phyloP scores from a whole-genome alignment of 129 eudicot species.

The Helichrysum umbraculigerum region DNA sequence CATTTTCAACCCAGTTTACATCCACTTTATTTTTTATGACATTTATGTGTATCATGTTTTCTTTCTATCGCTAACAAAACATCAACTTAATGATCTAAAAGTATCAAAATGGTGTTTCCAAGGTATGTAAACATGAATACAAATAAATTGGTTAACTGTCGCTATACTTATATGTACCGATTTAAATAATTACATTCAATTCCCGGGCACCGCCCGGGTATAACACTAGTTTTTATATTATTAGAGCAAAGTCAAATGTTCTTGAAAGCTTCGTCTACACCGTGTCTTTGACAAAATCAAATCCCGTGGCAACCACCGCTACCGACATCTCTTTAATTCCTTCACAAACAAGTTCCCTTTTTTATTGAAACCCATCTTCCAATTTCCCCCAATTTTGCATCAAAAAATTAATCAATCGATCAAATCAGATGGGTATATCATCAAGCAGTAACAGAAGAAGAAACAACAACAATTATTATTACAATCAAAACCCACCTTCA shows the following conservation, averaged over 20 bases:
- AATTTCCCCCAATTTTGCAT: background rate
- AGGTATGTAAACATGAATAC: too few relatives aligned
- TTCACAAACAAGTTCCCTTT: background rate
- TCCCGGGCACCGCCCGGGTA: too few relatives aligned
- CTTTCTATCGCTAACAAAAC: too few relatives aligned
- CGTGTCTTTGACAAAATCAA: background rate
- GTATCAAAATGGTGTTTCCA: too few relatives aligned
- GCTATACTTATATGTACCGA: too few relatives aligned
- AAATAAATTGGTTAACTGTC: too few relatives aligned
- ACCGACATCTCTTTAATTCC: background rate
- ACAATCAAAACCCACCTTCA: conserved; percentile 46
- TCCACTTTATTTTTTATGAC: too few relatives aligned
- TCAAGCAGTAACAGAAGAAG: conserved; percentile 49
- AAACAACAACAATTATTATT: conserved; percentile 27
- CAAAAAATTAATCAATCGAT: background rate
- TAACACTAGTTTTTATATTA: too few relatives aligned
- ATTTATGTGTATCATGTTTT: too few relatives aligned
- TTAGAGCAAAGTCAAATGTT: background rate
- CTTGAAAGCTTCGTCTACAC: background rate
- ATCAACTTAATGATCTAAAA: too few relatives aligned
- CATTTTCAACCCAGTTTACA: too few relatives aligned
- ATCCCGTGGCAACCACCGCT: background rate
- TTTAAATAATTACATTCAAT: too few relatives aligned
- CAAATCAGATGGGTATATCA: conserved; percentile 46
- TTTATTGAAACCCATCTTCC: background rate